Base-by-base conservation (phyloP, 768 basidiomycete genomes). In the Leccinellum luteum region DNA sequence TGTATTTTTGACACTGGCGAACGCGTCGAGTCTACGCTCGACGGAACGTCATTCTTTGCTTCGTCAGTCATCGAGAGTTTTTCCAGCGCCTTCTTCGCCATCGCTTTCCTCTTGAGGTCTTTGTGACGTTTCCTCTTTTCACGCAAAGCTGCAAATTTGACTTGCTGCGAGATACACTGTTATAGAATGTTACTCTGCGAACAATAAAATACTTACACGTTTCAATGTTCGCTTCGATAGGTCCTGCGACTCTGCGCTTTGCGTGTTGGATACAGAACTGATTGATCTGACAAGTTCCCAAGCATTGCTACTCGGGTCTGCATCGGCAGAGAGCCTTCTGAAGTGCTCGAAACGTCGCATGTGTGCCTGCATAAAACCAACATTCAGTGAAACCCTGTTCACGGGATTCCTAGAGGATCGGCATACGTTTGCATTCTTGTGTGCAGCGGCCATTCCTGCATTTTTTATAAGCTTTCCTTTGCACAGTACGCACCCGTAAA, bases 401-500 rank as follows among this genome's bases (percentile, higher is more conserved):
- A 0, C 49, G 59, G 14, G 34, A 38, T 17, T 34, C 32, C 19
- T 1, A n/a, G 34, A 32, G 43, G 59, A 51, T 67, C 64, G 71
- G 81, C 85, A 72, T 79, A 83, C 90, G 72, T 80, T 83, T 32
- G 89, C 87, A 10, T 73, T 74, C 57, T 74, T 76, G 69, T 92
- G 90, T 14, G 80, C 70, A 56, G 77, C 72, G 34, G 80, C 74
- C 83, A 87, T 84, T 51, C 75, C 76, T 9, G 61, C 52, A 48
- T 80, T 79, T 67, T 90, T 90, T 41, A 92, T 76, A n/a, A 79
- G 66, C 67, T 89, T 92, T 38, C 84, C 85, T 12, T 86, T 89
- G 69, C 90, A 92, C 6, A 87, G 66, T 8, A 85, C 76, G 67
- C 90, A 92, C 9, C 77, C 79, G 60, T 80, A 79, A 34, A 82